Evolutionary conservation across 1,284 basidiomycete genomes (phyloP), one percentile per base, ranked within the genome.

Genomic region (Fomitopsis palustris): DNA sequence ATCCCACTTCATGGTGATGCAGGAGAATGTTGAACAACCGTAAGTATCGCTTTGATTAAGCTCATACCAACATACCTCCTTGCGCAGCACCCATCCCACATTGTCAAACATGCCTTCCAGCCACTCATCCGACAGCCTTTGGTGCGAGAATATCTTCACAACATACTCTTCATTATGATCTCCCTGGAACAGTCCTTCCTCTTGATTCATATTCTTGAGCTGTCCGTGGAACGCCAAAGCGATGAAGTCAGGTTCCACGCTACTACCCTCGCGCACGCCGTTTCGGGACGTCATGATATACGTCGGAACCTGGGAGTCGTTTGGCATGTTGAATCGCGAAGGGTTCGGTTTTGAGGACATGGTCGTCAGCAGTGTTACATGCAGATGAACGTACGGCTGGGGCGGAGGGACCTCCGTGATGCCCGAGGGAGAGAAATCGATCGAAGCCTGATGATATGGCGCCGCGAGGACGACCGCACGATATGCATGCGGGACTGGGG

Each of bases 291-390:
- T 95, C 55, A 98, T 75, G 58, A 97, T 79, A 60, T 84, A 85
- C 17, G 73, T 77, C 0, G 95, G 92, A 3, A 88, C 76, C 1
- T 77, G 70, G 12, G 72, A 72, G 0, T 76, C 63, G 4, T 79
- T 67, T n/a, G n/a, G n/a, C 23, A 88, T 75, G 29, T 81, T 82
- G 72, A 98, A 96, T 74, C 95, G 95, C 4, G 76, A 74, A 0
- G 92, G 78, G 61, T 85, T 79, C 2, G 91, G 81, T 3, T 74
- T 73, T 2, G 84, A 72, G 1, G 87, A 79, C 4, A 85, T 88
- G 0, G 96, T 98, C 12, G 89, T 83, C 51, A 98, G 78, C n/a
- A 96, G 81, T 6, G 96, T 97, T 52, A 97, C 95, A 70, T 97
- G 92, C 4, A 98, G 83, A 61, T 82, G 84, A 31, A 95, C 83